Evolutionary conservation across 805 yeast genomes (phyloP).

Genomic region (Yamadazyma tumulicola): DNA sequence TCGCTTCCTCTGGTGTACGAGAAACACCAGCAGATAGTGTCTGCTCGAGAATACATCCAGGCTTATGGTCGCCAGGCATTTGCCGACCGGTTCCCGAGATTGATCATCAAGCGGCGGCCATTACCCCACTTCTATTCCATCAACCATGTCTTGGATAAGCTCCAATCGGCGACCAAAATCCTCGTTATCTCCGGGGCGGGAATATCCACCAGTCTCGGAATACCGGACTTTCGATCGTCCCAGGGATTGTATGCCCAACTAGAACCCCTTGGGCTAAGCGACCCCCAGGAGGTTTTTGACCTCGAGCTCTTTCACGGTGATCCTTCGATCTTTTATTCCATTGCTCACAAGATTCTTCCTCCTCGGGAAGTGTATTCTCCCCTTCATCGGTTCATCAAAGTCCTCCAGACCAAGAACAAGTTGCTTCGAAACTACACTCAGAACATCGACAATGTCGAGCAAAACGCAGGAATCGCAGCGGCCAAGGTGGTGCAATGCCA

Average conservation of each 20-base stretch:
- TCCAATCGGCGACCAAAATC: slow-evolving; percentile 47
- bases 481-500: slow-evolving; percentile 71
- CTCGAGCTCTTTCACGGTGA: slow-evolving; percentile 33
- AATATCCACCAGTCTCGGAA: slow-evolving; percentile 42
- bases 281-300: slow-evolving; percentile 46
- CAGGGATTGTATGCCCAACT: slow-evolving; percentile 62
- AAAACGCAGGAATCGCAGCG: slow-evolving; percentile 52
- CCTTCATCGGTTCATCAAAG: slow-evolving; percentile 34
- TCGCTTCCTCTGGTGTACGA: too few species aligned
- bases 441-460: slow-evolving; percentile 43
- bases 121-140: slow-evolving; percentile 52
- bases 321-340: slow-evolving; percentile 38
- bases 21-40: too few species aligned
- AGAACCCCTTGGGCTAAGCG: slow-evolving; percentile 43
- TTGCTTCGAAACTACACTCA: slow-evolving; percentile 42
- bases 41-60: too few species aligned
- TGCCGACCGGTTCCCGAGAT: too few species aligned
- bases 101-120: too few species aligned
- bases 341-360: slow-evolving; percentile 43
- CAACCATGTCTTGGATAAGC: slow-evolving; percentile 52
- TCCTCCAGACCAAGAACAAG: slow-evolving; percentile 35
- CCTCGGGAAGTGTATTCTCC: slow-evolving; percentile 36
- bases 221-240: slow-evolving; percentile 43
- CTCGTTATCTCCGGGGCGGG: slow-evolving; percentile 46
- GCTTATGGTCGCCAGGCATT: too few species aligned